These are phyloP conservation scores for Botryotinia globosa DNA, from an alignment of 2,329 filamentous ascomycete species.

Conservation along the genomic window DNA sequence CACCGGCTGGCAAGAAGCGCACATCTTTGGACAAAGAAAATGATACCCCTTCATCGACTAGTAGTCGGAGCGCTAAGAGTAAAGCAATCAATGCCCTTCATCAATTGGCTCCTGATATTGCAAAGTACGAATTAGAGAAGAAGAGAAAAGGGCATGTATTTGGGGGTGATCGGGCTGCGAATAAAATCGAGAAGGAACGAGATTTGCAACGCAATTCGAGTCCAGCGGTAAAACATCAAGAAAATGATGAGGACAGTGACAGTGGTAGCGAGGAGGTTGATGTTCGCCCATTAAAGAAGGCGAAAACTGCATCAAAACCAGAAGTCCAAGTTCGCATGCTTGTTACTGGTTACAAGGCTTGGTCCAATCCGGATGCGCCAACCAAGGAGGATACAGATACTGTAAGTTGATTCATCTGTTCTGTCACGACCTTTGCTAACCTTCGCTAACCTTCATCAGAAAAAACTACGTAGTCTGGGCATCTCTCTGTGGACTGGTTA, in stretches of 20 bases:
- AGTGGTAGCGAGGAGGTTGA: slow-evolving; percentile 47
- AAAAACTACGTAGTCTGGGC: slow-evolving; percentile 77
- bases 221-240: slow-evolving; percentile 33
- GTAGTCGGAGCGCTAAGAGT: slow-evolving; percentile 83
- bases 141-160: slow-evolving; percentile 64
- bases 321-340: slow-evolving; percentile 72
- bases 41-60: slow-evolving; percentile 71
- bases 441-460: slow-evolving; percentile 51
- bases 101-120: slow-evolving; percentile 77
- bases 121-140: slow-evolving; percentile 87
- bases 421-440: slow-evolving; percentile 22
- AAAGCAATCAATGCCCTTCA: slow-evolving; percentile 77
- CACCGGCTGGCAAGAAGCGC: slow-evolving; percentile 47
- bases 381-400: slow-evolving; percentile 75
- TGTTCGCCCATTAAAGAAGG: slow-evolving; percentile 47
- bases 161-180: slow-evolving; percentile 62
- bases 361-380: slow-evolving; percentile 62
- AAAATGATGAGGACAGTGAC: slow-evolving; percentile 41
- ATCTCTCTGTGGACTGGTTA: slow-evolving; percentile 77
- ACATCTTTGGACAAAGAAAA: slow-evolving; percentile 73
- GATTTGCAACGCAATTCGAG: slow-evolving; percentile 41
- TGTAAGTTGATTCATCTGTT: slow-evolving; percentile 50
- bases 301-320: slow-evolving; percentile 62
- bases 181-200: slow-evolving; percentile 53
- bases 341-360: slow-evolving; percentile 79